Conservation (phyloP, 768 basidiomycete genomes). For the Glaciozyma antarctica region DNA sequence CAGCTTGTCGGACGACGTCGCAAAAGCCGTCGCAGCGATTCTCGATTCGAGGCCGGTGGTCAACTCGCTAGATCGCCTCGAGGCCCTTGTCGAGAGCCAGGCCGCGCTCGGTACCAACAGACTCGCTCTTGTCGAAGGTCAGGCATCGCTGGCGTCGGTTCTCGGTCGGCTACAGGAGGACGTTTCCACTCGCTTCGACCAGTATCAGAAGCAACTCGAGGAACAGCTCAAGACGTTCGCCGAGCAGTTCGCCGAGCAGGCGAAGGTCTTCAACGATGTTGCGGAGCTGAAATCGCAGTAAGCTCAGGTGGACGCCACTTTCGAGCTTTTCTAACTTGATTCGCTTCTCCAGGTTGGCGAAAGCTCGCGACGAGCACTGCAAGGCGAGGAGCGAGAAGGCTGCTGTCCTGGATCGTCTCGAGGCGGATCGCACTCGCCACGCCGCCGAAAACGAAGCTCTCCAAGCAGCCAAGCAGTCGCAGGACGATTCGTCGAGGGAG, state of each 20-base stretch:
- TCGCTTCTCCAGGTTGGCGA: slow-evolving; percentile 1
- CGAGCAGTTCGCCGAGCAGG: background rate
- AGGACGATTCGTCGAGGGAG: background rate
- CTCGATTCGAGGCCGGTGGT: background rate
- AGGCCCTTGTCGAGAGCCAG: background rate
- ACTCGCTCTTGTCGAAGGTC: background rate
- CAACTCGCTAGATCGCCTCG: background rate
- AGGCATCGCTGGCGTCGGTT: background rate
- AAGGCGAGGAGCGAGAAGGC: slow-evolving; percentile 13
- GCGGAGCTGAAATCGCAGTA: slow-evolving; percentile 12
- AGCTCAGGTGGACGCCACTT: background rate
- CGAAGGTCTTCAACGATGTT: background rate
- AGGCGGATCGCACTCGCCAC: background rate
- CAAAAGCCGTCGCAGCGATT: background rate
- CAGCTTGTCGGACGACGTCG: background rate
- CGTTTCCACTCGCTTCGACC: slow-evolving; percentile 6
- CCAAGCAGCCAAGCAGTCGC: background rate
- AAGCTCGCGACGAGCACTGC: slow-evolving; percentile 17
- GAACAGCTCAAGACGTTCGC: background rate
- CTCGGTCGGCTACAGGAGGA: background rate
- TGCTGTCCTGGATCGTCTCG: slow-evolving; percentile 10
- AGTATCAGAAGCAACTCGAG: background rate
- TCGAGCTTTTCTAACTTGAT: too few species aligned
- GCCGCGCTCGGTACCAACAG: background rate
- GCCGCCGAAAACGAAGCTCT: background rate